Percentiles rank a stretch among this genome's conserved stretches.
Evolutionary conservation across 176 grass and related monocot genomes (phyloP).

Genomic region (Eremochloa ophiuroides): DNA sequence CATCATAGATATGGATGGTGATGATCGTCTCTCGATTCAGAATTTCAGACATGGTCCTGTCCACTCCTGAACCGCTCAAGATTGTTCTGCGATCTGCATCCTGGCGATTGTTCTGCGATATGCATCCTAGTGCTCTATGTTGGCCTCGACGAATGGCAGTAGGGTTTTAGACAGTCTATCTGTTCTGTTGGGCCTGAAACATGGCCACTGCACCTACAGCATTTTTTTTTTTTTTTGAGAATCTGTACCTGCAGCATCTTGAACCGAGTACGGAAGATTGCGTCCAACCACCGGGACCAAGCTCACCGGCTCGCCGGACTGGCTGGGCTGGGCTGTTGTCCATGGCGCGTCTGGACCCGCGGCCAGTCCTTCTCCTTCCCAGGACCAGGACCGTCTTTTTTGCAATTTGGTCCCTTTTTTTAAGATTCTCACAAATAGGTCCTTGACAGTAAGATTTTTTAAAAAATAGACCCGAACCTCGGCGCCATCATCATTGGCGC

Average conservation of each 20-base stretch:
- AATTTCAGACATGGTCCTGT: neutral
- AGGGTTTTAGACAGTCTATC: neutral
- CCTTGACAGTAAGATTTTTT: too few species aligned
- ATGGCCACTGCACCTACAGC: neutral
- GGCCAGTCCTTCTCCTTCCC: neutral
- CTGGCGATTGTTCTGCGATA: too few species aligned
- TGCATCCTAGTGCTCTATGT: too few species aligned
- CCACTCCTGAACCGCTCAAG: too few species aligned
- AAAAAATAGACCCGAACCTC: too few species aligned
- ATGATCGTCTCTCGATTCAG: neutral
- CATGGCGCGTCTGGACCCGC: neutral
- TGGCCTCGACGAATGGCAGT: neutral
- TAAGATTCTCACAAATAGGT: too few species aligned
- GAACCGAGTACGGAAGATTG: constrained; percentile 18
- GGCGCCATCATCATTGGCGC: too few species aligned
- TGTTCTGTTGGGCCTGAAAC: neutral
- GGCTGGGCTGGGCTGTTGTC: neutral
- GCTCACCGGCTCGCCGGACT: neutral
- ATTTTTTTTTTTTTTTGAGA: too few species aligned
- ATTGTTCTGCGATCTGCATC: too few species aligned
- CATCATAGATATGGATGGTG: neutral
- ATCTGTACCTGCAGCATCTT: constrained; percentile 12
- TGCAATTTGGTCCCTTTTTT: too few species aligned
- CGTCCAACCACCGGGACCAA: constrained; percentile 16
- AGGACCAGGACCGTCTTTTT: too few species aligned